Evolutionary conservation across 2,329 filamentous ascomycete genomes (phyloP).

Genomic region (Exophiala lecanii-corni): DNA sequence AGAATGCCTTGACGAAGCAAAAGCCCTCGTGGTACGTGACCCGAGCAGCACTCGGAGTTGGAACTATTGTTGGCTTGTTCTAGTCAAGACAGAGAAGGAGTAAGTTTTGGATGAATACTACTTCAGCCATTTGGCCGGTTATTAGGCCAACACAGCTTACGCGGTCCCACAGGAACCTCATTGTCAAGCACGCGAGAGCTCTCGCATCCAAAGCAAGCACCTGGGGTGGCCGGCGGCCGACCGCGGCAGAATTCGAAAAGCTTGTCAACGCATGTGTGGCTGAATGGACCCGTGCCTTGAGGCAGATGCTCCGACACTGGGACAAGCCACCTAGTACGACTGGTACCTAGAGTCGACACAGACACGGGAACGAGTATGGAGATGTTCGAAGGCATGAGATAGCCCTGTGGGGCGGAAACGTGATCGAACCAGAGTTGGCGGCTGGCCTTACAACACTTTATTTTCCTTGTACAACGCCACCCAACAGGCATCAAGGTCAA

Average conservation of each 20-base stretch:
- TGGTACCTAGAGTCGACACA: conserved; percentile 23
- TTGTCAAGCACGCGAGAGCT: conserved; percentile 55
- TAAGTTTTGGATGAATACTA: conserved; percentile 38
- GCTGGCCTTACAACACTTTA: too few species aligned
- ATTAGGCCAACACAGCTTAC: not conserved
- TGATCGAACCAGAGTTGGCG: too few species aligned
- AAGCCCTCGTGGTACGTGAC: conserved; percentile 58
- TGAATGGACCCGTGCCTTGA: conserved; percentile 64
- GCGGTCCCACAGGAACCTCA: conserved; percentile 47
- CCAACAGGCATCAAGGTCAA: too few species aligned
- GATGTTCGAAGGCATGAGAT: too few species aligned
- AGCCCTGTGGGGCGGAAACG: too few species aligned
- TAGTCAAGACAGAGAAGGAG: conserved; percentile 63
- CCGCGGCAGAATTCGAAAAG: conserved; percentile 52
- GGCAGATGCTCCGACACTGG: conserved; percentile 67
- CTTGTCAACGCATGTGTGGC: conserved; percentile 59
- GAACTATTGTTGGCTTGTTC: conserved; percentile 70
- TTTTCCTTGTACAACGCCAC: too few species aligned
- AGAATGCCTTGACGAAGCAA: conserved; percentile 62
- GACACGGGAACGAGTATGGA: too few species aligned
- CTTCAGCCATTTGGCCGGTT: not conserved
- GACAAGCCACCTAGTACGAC: conserved; percentile 49
- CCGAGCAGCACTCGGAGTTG: conserved; percentile 65
- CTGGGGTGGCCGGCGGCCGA: conserved; percentile 61
- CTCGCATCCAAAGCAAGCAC: conserved; percentile 62